phyloP scores from a whole-genome alignment of 2,329 filamentous ascomycete species.

The Xylaria sp. region DNA sequence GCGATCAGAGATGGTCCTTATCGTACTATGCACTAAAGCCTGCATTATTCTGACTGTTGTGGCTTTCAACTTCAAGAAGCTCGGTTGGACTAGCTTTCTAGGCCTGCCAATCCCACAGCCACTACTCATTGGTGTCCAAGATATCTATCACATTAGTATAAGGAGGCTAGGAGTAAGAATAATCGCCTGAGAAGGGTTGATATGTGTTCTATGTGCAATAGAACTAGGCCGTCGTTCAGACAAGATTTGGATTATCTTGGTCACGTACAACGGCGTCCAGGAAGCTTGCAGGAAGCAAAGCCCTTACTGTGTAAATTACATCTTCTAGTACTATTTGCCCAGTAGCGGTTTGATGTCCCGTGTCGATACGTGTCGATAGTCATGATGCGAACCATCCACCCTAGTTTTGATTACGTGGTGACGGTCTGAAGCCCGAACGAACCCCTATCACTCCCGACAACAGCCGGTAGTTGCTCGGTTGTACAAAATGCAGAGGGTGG shows the following conservation, averaged over 20 bases:
- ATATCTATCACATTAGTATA: neutral
- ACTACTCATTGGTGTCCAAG: slow-evolving; percentile 4
- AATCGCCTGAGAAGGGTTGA: neutral
- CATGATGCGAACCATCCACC: slow-evolving; percentile 27
- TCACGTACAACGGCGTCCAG: slow-evolving; percentile 3
- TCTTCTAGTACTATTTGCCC: slow-evolving; percentile 23
- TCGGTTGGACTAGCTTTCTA: neutral
- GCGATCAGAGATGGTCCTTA: slow-evolving; percentile 23
- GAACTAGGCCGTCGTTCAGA: neutral
- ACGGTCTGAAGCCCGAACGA: slow-evolving; percentile 11
- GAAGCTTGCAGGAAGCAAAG: slow-evolving; percentile 1
- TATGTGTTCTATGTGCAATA: neutral
- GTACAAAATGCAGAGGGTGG: slow-evolving; percentile 27
- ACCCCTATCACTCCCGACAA: slow-evolving; percentile 24
- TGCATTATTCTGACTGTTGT: slow-evolving; percentile 10
- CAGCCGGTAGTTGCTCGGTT: slow-evolving; percentile 28
- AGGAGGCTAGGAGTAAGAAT: slow-evolving; percentile 6
- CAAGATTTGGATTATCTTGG: slow-evolving; percentile 11
- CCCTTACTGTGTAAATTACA: slow-evolving; percentile 16
- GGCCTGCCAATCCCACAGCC: neutral
- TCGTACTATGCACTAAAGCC: slow-evolving; percentile 23
- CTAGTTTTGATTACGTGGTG: slow-evolving; percentile 26
- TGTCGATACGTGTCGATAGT: slow-evolving; percentile 14
- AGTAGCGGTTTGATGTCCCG: slow-evolving; percentile 16
- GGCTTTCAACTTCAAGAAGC: neutral